phyloP scores from a whole-genome alignment of 495 filamentous ascomycete species.

The Trichocladium antarcticum region DNA sequence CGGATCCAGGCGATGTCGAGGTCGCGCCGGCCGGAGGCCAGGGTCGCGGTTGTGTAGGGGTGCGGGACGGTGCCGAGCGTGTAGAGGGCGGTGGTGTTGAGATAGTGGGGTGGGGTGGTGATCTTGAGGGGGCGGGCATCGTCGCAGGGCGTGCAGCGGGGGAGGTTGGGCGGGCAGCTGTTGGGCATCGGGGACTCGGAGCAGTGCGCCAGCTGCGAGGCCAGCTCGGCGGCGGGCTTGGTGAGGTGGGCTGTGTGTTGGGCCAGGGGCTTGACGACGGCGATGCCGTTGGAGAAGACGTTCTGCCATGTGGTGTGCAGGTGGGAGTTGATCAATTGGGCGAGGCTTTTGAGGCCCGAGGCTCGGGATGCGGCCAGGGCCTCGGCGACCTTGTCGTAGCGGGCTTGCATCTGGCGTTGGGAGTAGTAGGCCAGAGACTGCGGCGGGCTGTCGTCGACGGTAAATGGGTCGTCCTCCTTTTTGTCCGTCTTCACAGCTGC shows the following conservation, averaged over 20 bases:
- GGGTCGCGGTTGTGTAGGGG: constrained; percentile 65
- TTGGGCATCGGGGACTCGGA: constrained; percentile 54
- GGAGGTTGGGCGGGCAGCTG: constrained; percentile 79
- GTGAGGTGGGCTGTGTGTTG: constrained; percentile 61
- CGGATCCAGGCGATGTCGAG: constrained; percentile 60
- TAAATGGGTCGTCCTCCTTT: constrained; percentile 42
- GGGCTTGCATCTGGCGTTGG: constrained; percentile 42
- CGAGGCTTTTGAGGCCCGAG: constrained; percentile 51
- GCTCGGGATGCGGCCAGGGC: constrained; percentile 45
- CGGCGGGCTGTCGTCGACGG: constrained; percentile 50
- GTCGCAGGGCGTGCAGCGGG: constrained; percentile 63
- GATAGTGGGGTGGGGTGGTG: constrained; percentile 46
- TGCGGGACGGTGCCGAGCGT: constrained; percentile 83
- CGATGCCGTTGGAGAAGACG: constrained; percentile 59
- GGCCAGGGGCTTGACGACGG: constrained; percentile 65
- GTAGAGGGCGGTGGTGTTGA: constrained; percentile 54
- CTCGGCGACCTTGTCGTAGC: constrained; percentile 56
- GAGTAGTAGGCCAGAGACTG: constrained; percentile 71
- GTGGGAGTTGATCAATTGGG: constrained; percentile 70
- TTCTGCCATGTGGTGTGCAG: constrained; percentile 79
- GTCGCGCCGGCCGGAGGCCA: constrained; percentile 41
- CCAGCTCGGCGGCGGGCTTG: constrained; percentile 56
- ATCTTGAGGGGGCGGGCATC: constrained; percentile 45
- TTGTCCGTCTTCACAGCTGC: constrained; percentile 37
- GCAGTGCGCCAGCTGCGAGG: constrained; percentile 61